phyloP scores from a whole-genome alignment of 371 early-diverging fungal species.

The Lichtheimia hyalospora region DNA sequence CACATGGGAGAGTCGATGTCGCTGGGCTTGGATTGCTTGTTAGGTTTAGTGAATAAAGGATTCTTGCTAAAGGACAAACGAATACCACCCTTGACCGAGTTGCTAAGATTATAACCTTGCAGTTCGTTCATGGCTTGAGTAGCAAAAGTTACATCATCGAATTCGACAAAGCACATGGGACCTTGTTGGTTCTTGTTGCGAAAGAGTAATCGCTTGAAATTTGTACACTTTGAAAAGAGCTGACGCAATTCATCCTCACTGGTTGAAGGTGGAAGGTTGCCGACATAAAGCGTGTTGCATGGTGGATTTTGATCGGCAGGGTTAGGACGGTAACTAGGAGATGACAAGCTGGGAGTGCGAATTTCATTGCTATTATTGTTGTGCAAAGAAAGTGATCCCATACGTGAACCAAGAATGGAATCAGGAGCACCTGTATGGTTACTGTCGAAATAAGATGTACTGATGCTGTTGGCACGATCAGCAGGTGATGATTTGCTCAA shows the following conservation, averaged over 20 bases:
- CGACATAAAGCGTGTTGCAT: conserved; percentile 95
- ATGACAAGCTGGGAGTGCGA: conserved; percentile 16
- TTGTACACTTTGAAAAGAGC: conserved; percentile 74
- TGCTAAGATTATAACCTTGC: conserved; percentile 79
- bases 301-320: conserved; percentile 87
- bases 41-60: conserved; percentile 72
- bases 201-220: conserved; percentile 90
- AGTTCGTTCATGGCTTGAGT: conserved; percentile 83
- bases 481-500: conserved; percentile 77
- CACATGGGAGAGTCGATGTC: conserved; percentile 20
- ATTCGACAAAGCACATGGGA: conserved; percentile 95
- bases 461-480: conserved; percentile 15
- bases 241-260: conserved; percentile 86
- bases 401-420: conserved; percentile 7
- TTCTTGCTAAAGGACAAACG: conserved; percentile 95
- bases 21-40: conserved; percentile 10
- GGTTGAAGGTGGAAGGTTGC: conserved; percentile 85
- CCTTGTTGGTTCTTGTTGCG: conserved; percentile 75
- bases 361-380: conserved; percentile 3
- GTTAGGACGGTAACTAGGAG: conserved; percentile 20
- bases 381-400: conserved; percentile 13
- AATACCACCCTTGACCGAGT: conserved; percentile 91
- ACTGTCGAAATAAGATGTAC: conserved; percentile 8
- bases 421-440: background rate
- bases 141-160: conserved; percentile 88